phyloP scores from a whole-genome alignment of 768 basidiomycete species.

The Mrakia blollopis region DNA sequence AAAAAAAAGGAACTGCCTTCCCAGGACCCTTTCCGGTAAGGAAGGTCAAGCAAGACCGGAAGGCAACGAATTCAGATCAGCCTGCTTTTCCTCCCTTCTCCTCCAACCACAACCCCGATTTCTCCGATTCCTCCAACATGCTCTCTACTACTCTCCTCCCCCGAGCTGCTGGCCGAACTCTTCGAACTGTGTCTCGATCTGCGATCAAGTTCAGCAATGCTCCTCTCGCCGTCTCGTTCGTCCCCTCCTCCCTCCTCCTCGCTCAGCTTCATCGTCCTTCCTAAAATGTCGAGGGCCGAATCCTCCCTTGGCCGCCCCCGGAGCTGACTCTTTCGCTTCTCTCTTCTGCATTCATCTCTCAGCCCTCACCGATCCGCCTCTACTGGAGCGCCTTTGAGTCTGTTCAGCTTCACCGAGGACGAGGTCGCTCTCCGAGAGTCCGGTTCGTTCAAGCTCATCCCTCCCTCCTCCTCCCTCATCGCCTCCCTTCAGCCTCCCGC shows the following conservation, averaged over 20 bases:
- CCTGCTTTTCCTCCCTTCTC: neutral
- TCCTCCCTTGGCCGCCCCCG: neutral
- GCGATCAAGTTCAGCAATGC: neutral
- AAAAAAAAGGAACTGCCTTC: neutral
- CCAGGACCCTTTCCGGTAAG: no score
- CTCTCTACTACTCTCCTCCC: constrained; percentile 4
- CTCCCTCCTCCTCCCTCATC: constrained; percentile 50
- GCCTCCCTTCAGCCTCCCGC: constrained; percentile 44
- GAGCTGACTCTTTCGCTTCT: neutral
- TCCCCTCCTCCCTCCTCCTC: neutral
- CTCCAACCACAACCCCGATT: no score
- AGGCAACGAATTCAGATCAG: neutral
- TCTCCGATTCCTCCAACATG: neutral
- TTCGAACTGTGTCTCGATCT: neutral
- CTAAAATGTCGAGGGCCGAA: no score
- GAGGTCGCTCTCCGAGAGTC: constrained; percentile 89
- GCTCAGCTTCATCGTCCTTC: neutral
- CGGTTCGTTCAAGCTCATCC: constrained; percentile 51
- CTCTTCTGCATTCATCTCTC: neutral
- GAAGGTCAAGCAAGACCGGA: neutral
- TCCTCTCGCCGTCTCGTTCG: neutral
- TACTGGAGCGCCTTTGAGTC: neutral
- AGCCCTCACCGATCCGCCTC: neutral
- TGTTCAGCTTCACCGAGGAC: constrained; percentile 85
- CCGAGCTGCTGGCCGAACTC: neutral